A percentile compares a stretch with the other conserved stretches of the same genome.
Evolutionary conservation across 331 rosid species (phyloP).

Genomic region (Saraca asoca): DNA sequence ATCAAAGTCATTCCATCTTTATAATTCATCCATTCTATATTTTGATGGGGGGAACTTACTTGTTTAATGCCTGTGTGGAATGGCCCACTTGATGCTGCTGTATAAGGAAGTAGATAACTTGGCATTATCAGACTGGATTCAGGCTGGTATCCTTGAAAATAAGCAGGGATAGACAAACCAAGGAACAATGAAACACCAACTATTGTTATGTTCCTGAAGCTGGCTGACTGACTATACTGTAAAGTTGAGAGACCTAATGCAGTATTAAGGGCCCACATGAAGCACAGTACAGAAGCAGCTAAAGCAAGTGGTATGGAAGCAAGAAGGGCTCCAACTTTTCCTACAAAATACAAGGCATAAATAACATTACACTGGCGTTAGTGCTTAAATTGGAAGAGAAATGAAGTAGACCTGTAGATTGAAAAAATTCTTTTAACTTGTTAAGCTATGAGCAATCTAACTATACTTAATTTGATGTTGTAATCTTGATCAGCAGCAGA

Average conservation of each 20-base stretch:
- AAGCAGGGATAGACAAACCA: conserved; percentile 87
- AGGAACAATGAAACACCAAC: conserved; percentile 87
- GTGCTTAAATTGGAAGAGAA: not conserved
- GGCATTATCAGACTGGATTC: conserved; percentile 72
- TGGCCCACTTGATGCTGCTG: conserved; percentile 91
- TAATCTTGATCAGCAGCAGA: conserved; percentile 14
- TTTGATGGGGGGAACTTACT: conserved; percentile 43
- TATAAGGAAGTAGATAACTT: conserved; percentile 77
- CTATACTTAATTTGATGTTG: conserved; percentile 1
- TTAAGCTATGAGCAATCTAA: conserved; percentile 10
- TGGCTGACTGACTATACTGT: conserved; percentile 71
- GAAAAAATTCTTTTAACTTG: conserved; percentile 12
- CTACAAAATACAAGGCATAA: conserved; percentile 37
- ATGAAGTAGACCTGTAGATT: not conserved
- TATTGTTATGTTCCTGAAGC: conserved; percentile 79
- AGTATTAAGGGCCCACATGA: conserved; percentile 85
- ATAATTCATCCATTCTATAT: not conserved
- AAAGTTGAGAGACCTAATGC: conserved; percentile 78
- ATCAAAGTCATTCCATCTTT: not conserved
- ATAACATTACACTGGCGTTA: not conserved
- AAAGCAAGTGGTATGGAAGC: conserved; percentile 90
- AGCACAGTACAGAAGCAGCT: conserved; percentile 87
- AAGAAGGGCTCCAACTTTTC: conserved; percentile 95
- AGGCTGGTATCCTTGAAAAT: conserved; percentile 86
- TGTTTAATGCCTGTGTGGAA: conserved; percentile 62